A percentile compares a stretch with the other conserved stretches of the same genome.
These are phyloP conservation scores for Casuarina cunninghamiana DNA, from an alignment of 306 rosid species.

Conservation along the genomic window DNA sequence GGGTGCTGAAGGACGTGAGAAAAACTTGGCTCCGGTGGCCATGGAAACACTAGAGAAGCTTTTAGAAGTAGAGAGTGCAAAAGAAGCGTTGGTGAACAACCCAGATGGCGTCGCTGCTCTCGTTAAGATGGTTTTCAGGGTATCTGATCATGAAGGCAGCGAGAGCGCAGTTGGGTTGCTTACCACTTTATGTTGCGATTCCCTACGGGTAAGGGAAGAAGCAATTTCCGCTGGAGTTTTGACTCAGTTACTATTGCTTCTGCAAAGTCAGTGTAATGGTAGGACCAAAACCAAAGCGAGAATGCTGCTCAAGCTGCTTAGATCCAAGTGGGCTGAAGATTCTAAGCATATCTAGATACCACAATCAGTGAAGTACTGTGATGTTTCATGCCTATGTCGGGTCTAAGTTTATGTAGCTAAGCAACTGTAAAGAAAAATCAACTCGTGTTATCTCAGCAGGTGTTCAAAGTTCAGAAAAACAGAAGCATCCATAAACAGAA, in stretches of 20 bases:
- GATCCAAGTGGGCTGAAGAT: constrained; percentile 59
- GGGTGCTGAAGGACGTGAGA: constrained; percentile 39
- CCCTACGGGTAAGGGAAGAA: constrained; percentile 54
- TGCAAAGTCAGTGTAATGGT: constrained; percentile 67
- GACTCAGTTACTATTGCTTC: constrained; percentile 66
- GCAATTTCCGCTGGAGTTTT: constrained; percentile 63
- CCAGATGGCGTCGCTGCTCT: constrained; percentile 46
- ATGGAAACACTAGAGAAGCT: constrained; percentile 60
- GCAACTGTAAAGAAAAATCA: constrained; percentile 7
- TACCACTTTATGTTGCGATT: constrained; percentile 47
- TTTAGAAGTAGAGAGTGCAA: constrained; percentile 46
- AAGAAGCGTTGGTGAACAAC: constrained; percentile 45
- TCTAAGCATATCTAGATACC: constrained; percentile 26
- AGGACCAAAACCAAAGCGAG: constrained; percentile 74
- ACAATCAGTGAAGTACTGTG: constrained; percentile 5
- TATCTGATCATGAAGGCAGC: constrained; percentile 65
- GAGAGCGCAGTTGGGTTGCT: constrained; percentile 68
- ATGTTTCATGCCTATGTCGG: constrained; percentile 8
- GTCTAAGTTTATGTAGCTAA: neutral
- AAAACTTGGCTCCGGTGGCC: constrained; percentile 40
- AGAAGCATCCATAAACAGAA: neutral
- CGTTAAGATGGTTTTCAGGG: constrained; percentile 68
- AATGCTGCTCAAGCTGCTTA: constrained; percentile 73
- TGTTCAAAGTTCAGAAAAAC: constrained; percentile 3
- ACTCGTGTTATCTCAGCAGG: neutral